Conservation (phyloP, 768 basidiomycete species). For the Tylopilus intermedius region DNA sequence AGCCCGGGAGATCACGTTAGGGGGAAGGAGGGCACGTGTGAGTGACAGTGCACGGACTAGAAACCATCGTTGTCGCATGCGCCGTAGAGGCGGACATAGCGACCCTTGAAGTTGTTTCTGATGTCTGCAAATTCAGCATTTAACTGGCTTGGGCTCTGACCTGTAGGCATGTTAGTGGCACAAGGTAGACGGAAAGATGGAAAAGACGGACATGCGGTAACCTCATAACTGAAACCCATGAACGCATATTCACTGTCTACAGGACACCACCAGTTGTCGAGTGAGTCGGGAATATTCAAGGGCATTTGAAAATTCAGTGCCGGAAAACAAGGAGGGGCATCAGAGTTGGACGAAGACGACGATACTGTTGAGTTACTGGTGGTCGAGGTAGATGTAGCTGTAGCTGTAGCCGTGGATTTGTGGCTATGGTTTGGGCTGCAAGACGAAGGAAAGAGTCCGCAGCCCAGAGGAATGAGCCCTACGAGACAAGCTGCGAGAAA, state of each 20-base stretch:
- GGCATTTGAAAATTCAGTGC: constrained; percentile 54
- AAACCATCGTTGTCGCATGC: constrained; percentile 38
- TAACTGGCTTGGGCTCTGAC: constrained; percentile 51
- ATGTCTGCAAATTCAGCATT: constrained; percentile 59
- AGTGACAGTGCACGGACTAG: constrained; percentile 27
- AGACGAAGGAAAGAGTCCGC: background rate
- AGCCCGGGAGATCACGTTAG: background rate
- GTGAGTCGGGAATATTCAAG: constrained; percentile 37
- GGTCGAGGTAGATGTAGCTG: too few relatives aligned
- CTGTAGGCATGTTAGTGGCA: constrained; percentile 29
- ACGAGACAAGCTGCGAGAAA: constrained; percentile 4
- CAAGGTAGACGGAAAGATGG: background rate
- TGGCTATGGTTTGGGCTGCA: background rate
- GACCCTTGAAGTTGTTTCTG: constrained; percentile 50
- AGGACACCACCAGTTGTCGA: constrained; percentile 62
- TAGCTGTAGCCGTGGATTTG: background rate
- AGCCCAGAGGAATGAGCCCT: constrained; percentile 13
- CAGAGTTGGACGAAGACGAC: too few relatives aligned
- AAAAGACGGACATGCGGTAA: constrained; percentile 50
- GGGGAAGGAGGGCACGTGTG: constrained; percentile 13
- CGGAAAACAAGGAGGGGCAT: constrained; percentile 31
- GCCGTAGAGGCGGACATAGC: constrained; percentile 57
- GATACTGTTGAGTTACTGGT: too few relatives aligned
- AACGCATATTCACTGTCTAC: constrained; percentile 65
- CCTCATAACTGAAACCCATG: constrained; percentile 73